A percentile compares a stretch with the other conserved stretches of the same genome.
These are phyloP conservation scores for Alternaria alternata DNA, from an alignment of 2,329 filamentous ascomycete genomes.

Conservation along the genomic window DNA sequence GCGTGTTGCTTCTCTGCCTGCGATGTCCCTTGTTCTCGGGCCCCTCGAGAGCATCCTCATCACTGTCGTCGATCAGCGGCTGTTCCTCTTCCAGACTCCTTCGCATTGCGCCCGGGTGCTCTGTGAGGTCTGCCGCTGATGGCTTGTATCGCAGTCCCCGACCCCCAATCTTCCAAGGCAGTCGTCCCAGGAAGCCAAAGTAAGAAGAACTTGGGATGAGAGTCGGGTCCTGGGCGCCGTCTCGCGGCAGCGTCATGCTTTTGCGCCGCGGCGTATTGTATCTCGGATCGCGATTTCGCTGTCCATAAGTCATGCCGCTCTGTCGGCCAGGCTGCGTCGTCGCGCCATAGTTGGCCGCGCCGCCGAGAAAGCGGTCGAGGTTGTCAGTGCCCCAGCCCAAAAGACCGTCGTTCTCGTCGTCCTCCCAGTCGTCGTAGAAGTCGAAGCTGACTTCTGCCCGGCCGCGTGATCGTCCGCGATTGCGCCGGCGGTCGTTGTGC, in stretches of 20 bases:
- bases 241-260: slow-evolving; percentile 61
- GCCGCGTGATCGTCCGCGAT: slow-evolving; percentile 65
- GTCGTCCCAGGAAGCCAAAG: slow-evolving; percentile 81
- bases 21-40: slow-evolving; percentile 48
- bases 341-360: slow-evolving; percentile 65
- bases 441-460: slow-evolving; percentile 88
- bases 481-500: slow-evolving; percentile 77
- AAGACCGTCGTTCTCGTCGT: slow-evolving; percentile 68
- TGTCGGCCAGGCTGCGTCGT: slow-evolving; percentile 71
- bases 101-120: slow-evolving; percentile 73
- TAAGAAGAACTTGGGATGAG: slow-evolving; percentile 89
- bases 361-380: slow-evolving; percentile 81
- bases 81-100: slow-evolving; percentile 67
- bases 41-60: slow-evolving; percentile 50
- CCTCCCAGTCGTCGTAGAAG: slow-evolving; percentile 98
- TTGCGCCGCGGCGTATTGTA: slow-evolving; percentile 56
- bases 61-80: slow-evolving; percentile 73
- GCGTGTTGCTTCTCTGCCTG: slow-evolving; percentile 78
- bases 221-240: slow-evolving; percentile 73
- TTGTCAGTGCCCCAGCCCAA: slow-evolving; percentile 83
- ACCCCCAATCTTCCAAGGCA: slow-evolving; percentile 86
- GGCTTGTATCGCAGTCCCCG: slow-evolving; percentile 85
- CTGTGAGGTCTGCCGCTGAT: slow-evolving; percentile 87
- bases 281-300: slow-evolving; percentile 60
- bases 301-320: slow-evolving; percentile 89